These are phyloP conservation scores for Metarhizium humberi DNA, from an alignment of 2,329 filamentous ascomycete genomes.

Conservation along the genomic window DNA sequence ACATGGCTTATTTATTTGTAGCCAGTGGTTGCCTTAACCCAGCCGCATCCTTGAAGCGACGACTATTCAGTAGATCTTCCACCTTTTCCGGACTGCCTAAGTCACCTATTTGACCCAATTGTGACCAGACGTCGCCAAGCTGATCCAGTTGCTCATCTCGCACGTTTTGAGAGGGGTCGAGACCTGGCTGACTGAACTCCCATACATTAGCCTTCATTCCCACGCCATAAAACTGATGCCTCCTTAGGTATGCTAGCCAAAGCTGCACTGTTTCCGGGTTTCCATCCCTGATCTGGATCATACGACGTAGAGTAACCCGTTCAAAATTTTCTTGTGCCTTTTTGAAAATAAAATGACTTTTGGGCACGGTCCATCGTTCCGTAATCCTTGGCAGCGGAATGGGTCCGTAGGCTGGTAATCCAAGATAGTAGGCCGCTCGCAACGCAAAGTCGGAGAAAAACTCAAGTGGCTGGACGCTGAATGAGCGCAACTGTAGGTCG, in stretches of 20 bases:
- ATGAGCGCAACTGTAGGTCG: slow-evolving; percentile 89
- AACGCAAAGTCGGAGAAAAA: slow-evolving; percentile 93
- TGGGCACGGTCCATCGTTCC: slow-evolving; percentile 90
- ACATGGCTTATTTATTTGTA: neutral
- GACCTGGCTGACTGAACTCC: slow-evolving; percentile 69
- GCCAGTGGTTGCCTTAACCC: slow-evolving; percentile 16
- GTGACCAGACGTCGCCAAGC: slow-evolving; percentile 43
- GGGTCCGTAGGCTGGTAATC: slow-evolving; percentile 76
- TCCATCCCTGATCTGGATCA: slow-evolving; percentile 91
- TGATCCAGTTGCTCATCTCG: slow-evolving; percentile 17
- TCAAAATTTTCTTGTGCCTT: slow-evolving; percentile 98
- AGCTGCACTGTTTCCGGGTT: slow-evolving; percentile 80
- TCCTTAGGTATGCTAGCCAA: slow-evolving; percentile 87
- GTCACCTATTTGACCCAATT: slow-evolving; percentile 43
- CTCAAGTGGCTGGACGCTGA: slow-evolving; percentile 79
- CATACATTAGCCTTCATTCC: slow-evolving; percentile 99
- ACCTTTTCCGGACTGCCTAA: slow-evolving; percentile 44
- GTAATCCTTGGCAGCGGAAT: slow-evolving; percentile 76
- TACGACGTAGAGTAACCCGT: slow-evolving; percentile 70
- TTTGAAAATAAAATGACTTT: slow-evolving; percentile 87
- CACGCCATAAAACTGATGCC: slow-evolving; percentile 90
- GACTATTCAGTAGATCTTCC: slow-evolving; percentile 45
- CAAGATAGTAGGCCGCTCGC: slow-evolving; percentile 87
- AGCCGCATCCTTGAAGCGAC: slow-evolving; percentile 34
- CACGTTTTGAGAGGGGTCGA: slow-evolving; percentile 16